Evolutionary conservation across 306 rosid species (phyloP).

Genomic region (Luffa aegyptiaca): DNA sequence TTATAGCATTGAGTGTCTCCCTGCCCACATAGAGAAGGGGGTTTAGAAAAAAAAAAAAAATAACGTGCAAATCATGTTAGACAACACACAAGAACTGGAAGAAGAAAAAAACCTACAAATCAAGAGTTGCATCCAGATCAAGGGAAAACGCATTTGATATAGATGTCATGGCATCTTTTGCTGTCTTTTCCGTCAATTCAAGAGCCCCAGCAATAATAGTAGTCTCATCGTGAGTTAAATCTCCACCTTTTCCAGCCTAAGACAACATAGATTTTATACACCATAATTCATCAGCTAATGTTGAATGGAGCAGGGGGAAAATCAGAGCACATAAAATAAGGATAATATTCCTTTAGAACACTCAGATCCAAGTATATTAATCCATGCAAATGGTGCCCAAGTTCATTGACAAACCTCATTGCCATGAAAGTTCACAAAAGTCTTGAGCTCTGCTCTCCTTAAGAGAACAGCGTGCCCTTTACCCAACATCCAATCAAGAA

Average conservation of each 20-base stretch:
- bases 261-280: conserved; percentile 15
- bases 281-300: conserved; percentile 1
- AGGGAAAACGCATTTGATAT: conserved; percentile 93
- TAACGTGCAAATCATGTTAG: conserved; percentile 9
- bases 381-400: neutral
- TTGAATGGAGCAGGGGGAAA: neutral
- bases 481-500: conserved; percentile 95
- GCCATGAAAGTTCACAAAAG: conserved; percentile 92
- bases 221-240: conserved; percentile 93
- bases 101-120: conserved; percentile 66
- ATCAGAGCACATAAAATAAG: neutral
- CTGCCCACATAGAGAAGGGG: conserved; percentile 25
- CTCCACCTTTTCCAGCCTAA: conserved; percentile 99
- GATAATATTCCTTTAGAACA: neutral
- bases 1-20: conserved; percentile 75
- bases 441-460: conserved; percentile 94
- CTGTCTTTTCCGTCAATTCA: conserved; percentile 91
- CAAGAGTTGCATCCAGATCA: conserved; percentile 81
- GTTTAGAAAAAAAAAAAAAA: conserved; percentile 18
- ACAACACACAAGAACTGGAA: neutral
- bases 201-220: conserved; percentile 97
- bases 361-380: neutral
- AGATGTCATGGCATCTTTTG: conserved; percentile 97
- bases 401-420: conserved; percentile 59
- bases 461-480: conserved; percentile 91